Conservation (phyloP, 371 early-diverging fungal species). For the Paraphysoderma sedebokerense region DNA sequence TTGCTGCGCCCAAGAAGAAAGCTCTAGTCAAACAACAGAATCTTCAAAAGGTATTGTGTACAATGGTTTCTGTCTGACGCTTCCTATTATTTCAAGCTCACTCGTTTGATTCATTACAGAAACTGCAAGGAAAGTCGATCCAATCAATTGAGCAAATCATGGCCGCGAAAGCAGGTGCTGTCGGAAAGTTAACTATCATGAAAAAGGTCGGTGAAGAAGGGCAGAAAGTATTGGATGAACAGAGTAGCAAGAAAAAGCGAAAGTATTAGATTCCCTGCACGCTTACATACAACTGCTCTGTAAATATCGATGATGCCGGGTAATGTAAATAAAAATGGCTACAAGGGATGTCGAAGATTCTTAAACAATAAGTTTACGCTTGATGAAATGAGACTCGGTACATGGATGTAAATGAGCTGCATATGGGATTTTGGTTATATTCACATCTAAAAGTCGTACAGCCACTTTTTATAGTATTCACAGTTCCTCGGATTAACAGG, state of each 20-base stretch:
- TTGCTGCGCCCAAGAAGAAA: slow-evolving; percentile 37
- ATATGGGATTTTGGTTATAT: no score
- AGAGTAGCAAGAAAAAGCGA: no score
- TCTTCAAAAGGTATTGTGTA: slow-evolving; percentile 25
- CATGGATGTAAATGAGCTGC: no score
- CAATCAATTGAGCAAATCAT: slow-evolving; percentile 43
- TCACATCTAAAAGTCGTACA: no score
- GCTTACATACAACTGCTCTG: no score
- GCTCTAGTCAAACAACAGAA: slow-evolving; percentile 29
- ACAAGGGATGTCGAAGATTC: no score
- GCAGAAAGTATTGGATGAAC: no score
- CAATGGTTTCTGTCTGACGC: not conserved
- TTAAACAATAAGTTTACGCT: no score
- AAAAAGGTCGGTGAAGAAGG: slow-evolving; percentile 33
- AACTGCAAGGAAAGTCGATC: slow-evolving; percentile 39
- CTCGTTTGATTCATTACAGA: slow-evolving; percentile 10
- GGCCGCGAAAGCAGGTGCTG: slow-evolving; percentile 43
- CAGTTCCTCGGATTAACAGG: slow-evolving; percentile 1
- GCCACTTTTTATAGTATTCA: slow-evolving; percentile 1
- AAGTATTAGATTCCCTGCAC: no score
- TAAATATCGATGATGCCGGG: no score
- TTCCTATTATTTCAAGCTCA: not conserved
- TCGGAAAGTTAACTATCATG: slow-evolving; percentile 56
- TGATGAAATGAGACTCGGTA: no score
- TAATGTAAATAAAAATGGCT: no score